Base-by-base conservation (phyloP, 805 yeast species). In the Nakazawaea populi region DNA sequence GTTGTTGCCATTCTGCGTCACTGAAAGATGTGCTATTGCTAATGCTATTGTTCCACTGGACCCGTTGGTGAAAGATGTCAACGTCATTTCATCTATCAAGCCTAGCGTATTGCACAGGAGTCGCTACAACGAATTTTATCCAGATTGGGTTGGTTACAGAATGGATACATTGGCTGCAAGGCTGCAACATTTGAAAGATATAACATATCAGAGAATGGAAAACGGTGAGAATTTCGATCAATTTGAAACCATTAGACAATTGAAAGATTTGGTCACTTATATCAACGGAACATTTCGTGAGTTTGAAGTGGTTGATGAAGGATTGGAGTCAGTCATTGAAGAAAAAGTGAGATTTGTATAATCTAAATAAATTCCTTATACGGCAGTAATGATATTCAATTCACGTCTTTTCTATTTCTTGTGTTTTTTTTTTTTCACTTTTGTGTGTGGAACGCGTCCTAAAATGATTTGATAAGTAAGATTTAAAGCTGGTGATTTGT, bases 281-380 rank as follows among this genome's bases (percentile, higher is more conserved):
- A 58, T 61, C 29, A 61, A 62, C 34, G 66, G 58, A 42, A 61
- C 66, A 5, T 68, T 64, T 59, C 61, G 67, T 49, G 71, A 69
- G 51, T 67, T 68, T 49, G 73, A 69, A 52, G 64, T 60, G 1
- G 45, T 51, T 1, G 53, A 51, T 46, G 53, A 51, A 37, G 53
- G 53, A 12, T 41, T 51, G 12, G 50, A 40, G 18, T 40, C 52
- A 14, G 41, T 35, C 5, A 28, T 28, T 4, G 49, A 46, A 37
- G 30, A 36, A 14, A 47, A 18, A 3, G 28, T 38, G 8, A 35
- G 49, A 31, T 42, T 27, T 37, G 49, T 50, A 5, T 46, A 42
- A 41, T 36, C 7, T 45, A 29, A 42, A 51, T 27, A 28, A 42
- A 14, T 28, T 29, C 35, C 40, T 37, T 6, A 37, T 14, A 11